These are phyloP conservation scores for Albizia julibrissin DNA, from an alignment of 306 rosid genomes.

Conservation along the genomic window DNA sequence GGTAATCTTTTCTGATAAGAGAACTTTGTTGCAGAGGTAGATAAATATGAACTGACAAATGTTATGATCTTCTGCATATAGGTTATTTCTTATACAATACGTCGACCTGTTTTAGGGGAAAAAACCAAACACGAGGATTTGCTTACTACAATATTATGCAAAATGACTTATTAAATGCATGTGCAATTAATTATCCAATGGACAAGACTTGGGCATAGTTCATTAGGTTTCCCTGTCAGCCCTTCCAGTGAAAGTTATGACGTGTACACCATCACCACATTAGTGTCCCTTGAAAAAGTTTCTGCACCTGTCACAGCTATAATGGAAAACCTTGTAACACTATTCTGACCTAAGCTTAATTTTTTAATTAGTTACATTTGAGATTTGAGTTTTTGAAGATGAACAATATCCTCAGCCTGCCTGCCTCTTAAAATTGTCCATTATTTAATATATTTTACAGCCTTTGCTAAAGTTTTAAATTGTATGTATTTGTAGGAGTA, in stretches of 20 bases:
- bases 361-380: not conserved
- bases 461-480: constrained; percentile 7
- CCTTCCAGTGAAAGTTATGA: not conserved
- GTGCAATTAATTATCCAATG: not conserved
- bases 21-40: not conserved
- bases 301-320: not conserved
- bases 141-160: not conserved
- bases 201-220: not conserved
- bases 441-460: not conserved
- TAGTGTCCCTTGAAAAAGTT: not conserved
- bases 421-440: not conserved
- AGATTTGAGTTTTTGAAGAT: not conserved
- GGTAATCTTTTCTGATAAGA: not conserved
- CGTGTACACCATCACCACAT: not conserved
- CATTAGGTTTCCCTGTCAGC: not conserved
- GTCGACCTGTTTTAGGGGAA: not conserved
- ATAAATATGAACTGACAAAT: not conserved
- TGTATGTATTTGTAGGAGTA: constrained; percentile 69
- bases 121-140: not conserved
- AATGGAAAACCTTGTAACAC: not conserved
- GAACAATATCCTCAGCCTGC: not conserved
- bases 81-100: not conserved
- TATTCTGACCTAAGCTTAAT: not conserved
- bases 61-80: not conserved
- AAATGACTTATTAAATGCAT: not conserved